Evolutionary conservation across 306 rosid genomes (phyloP).

Genomic region (Acmispon strigosus): DNA sequence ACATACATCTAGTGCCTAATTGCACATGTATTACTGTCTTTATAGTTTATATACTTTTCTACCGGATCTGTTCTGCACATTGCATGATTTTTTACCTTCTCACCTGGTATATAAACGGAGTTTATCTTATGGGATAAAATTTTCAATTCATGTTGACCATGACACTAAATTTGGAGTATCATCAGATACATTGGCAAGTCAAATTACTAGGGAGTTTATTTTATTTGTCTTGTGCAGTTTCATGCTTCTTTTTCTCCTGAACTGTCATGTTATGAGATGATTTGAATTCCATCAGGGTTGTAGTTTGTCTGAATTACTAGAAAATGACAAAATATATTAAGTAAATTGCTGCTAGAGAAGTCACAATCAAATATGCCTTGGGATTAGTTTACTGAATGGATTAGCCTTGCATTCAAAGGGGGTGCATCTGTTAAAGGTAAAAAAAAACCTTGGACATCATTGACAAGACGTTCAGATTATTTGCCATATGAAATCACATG

Average conservation of each 20-base stretch:
- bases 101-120: neutral
- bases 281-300: neutral
- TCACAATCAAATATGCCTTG: neutral
- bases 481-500: neutral
- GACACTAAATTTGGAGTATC: too few species aligned
- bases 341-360: neutral
- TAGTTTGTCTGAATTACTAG: neutral
- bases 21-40: slow-evolving; percentile 29
- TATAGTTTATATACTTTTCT: neutral
- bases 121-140: too few species aligned
- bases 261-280: neutral
- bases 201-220: too few species aligned
- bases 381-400: too few species aligned
- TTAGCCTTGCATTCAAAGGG: too few species aligned
- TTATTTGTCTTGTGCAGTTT: neutral
- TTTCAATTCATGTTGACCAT: too few species aligned
- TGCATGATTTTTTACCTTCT: slow-evolving; percentile 16
- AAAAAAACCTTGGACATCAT: neutral
- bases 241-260: neutral
- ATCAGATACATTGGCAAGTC: too few species aligned
- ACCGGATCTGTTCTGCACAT: slow-evolving; percentile 31
- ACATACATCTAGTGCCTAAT: slow-evolving; percentile 14
- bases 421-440: too few species aligned
- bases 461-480: neutral
- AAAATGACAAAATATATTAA: neutral